Base-by-base conservation (phyloP, 106 monocot species). In the Triglochin maritima region DNA sequence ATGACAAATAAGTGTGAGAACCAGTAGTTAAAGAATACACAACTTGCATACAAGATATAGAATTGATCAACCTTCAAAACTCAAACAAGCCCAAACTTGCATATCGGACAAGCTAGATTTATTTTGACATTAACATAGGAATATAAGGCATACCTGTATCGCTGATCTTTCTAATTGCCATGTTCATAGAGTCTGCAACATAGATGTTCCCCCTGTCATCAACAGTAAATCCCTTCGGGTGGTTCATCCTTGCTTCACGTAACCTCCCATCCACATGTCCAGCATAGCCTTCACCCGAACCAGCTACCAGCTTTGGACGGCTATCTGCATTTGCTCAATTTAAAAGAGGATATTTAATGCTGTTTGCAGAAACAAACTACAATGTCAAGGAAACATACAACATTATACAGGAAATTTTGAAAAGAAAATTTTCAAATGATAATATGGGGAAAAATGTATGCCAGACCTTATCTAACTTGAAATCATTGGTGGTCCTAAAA, bases 161-260 rank as follows among this genome's bases (percentile, higher is more conserved):
- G 55, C 87, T 87, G 70, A 96, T 85, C 74, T 96, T 96, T 65
- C 95, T 81, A 44, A 96, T 82, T 12, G 90, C 95, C 88, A 91
- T 90, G 71, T 96, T 96, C 81, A 85, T 78, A 4, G 85, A 69
- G 65, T 96, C 95, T 4, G 95, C 95, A 60, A 96, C 78, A 82
- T 96, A 96, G 56, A 96, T 83, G 53, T 91, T 96, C 62, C 95
- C 95, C 50, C 76, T 83, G 69, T 88, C 91, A 73, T 98, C 96
- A 56, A 91, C 79, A 60, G 96, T 79, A 66, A 96, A 63, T 46
- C 87, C 95, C 72, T 84, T 96, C 9, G 95, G 95, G 77, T 86
- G 95, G 77, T 90, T 91, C 85, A 96, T 81, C 63, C 81, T 90
- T 64, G 90, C 85, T 67, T 96, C 95, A n/a, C 90, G 73, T 55